Evolutionary conservation across 495 filamentous ascomycete species (phyloP), one percentile per base, ranked within the genome.

Genomic region (Aspergillus ellipticus): DNA sequence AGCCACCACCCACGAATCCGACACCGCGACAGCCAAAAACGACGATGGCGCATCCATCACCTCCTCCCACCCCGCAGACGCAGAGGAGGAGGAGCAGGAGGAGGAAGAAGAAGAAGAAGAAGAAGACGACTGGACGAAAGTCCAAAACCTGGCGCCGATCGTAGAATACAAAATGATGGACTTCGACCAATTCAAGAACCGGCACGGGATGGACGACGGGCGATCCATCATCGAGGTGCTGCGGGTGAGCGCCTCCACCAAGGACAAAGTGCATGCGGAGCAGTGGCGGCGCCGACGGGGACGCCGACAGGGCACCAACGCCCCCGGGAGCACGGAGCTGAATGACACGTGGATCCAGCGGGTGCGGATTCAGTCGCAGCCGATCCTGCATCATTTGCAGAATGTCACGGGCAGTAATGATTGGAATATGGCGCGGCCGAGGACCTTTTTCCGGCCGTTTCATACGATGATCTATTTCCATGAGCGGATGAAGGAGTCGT

Each of bases 131-230:
- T 20, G 20, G n/a, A 3, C 16, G 6, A n/a, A 7, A n/a, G 17
- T 42, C 41, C 16, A 42, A 42, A 42, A 20, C 2, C n/a, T 42
- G 41, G 10, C 41, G 1, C 10, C n/a, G 20, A 42, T 42, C 20
- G n/a, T 20, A 2, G n/a, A 16, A 8, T 16, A 17, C 13, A 42
- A 17, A 7, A 42, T 42, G 41, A 42, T 42, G 41, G 20, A 42
- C 41, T 42, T 42, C n/a, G 41, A 42, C 41, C 41, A 42, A 7
- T 42, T 42, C 41, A 42, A 42, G n/a, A 42, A 42, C n/a, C 41
- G 41, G 11, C 41, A 42, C n/a, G 41, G 41, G 20, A 16, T n/a
- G 11, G 41, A 42, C 10, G 20, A 42, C 20, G 41, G 41, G 10
- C 16, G 16, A 17, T 20, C 16, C 8, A 42, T 42, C n/a, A 42